phyloP scores from a whole-genome alignment of 164 flowering plant species.

The Euptelea pleiosperma region DNA sequence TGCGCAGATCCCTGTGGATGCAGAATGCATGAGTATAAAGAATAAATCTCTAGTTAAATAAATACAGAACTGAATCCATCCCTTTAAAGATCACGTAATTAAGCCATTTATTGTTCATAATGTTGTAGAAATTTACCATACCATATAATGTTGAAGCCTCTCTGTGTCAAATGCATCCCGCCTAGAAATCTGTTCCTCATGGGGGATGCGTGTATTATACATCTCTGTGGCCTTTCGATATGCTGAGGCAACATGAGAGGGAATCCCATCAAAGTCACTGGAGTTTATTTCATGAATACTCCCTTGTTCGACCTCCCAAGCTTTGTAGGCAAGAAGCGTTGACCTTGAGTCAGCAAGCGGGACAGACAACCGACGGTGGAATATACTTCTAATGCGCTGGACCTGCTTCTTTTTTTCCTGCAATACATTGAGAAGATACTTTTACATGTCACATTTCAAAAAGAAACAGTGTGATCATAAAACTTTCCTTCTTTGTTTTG shows the following conservation, averaged over 20 bases:
- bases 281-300: conserved; percentile 33
- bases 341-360: conserved; percentile 50
- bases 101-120: not conserved
- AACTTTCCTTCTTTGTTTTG: too few species aligned
- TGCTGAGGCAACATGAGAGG: conserved; percentile 59
- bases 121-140: conserved; percentile 23
- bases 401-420: conserved; percentile 75
- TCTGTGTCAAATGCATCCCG: conserved; percentile 54
- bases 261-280: conserved; percentile 43
- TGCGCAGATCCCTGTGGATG: too few species aligned
- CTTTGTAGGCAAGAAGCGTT: conserved; percentile 61
- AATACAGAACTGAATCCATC: too few species aligned
- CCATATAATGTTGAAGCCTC: conserved; percentile 67
- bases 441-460: not conserved
- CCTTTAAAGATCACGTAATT: not conserved
- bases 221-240: conserved; percentile 70
- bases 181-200: conserved; percentile 62
- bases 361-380: conserved; percentile 81
- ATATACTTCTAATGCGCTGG: conserved; percentile 66
- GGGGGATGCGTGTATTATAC: conserved; percentile 55
- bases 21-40: too few species aligned
- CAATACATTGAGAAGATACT: conserved; percentile 8
- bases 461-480: not conserved
- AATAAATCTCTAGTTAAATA: too few species aligned
- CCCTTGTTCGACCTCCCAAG: conserved; percentile 80